phyloP scores from a whole-genome alignment of 176 grass and related monocot species.

The Musa acuminata region DNA sequence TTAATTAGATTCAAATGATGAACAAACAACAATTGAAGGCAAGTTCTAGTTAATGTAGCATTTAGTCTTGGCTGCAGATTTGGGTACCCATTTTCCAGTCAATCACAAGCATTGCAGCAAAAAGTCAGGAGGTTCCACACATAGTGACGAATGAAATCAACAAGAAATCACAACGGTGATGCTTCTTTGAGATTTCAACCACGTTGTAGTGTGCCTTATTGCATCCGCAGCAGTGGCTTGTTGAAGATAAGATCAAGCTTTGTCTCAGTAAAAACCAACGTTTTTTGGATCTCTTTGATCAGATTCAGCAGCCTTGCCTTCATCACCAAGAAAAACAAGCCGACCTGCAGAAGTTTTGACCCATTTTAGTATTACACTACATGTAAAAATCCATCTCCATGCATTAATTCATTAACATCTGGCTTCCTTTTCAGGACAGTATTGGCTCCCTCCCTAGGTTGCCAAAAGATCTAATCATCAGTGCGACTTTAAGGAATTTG shows the following conservation, averaged over 20 bases:
- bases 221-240: background rate
- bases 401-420: background rate
- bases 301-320: constrained; percentile 28
- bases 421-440: background rate
- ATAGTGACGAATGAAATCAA: background rate
- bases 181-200: background rate
- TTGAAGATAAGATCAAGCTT: background rate
- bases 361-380: too few species aligned
- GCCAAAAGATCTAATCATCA: too few species aligned
- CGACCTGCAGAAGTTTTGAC: constrained; percentile 28
- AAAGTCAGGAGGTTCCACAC: background rate
- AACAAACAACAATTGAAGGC: background rate
- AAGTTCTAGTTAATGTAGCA: background rate
- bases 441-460: too few species aligned
- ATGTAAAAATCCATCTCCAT: too few species aligned
- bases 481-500: too few species aligned
- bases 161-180: background rate
- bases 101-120: background rate
- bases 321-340: constrained; percentile 49
- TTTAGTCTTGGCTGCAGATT: too few species aligned
- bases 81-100: background rate
- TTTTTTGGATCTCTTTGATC: constrained; percentile 28
- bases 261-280: constrained; percentile 53
- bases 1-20: background rate
- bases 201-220: background rate